Evolutionary conservation across 768 basidiomycete genomes (phyloP), one percentile per base, ranked within the genome.

Genomic region (Termitomyces sp.): DNA sequence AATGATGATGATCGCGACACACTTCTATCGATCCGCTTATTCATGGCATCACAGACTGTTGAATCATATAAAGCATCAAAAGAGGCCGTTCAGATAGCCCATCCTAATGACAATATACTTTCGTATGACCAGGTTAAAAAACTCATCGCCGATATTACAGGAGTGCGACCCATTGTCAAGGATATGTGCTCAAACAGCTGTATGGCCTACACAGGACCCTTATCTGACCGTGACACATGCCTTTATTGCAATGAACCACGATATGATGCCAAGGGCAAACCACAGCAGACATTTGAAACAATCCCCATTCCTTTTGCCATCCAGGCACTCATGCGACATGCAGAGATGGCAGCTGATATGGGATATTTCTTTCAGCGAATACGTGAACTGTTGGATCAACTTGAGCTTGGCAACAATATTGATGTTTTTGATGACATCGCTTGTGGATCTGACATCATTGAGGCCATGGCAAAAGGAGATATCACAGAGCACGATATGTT

Each of bases 111-210:
- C 7, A 9, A 33, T 4, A n/a, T 61, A 33, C 45, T 48, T 7
- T 37, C 46, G 6, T 42, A 57, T 57, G 55, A 42, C 4, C 18
- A 20, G 6, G 18, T 57, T n/a, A 61, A 61, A 24, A n/a, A 3
- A 20, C 24, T 36, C 34, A 41, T 60, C 22, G 54, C 55, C 15
- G 44, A 71, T 5, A 42, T 73, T 7, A 74, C 66, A 24, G 73
- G 78, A 1, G 58, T 80, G 4, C 31, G 58, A 4, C 55, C 70
- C 0, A 59, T 79, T 12, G 41, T 66, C 1, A 30, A 67, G 16
- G 67, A 78, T 50, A 78, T 79, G 78, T 80, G 78, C 47, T 52
- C 61, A 0, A 70, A 78, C 16, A 66, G 68, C 0, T 81, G 77
- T 27, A 27, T 27, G 1, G 27, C 27, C 27, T 27, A 27, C 4